Conservation (phyloP, 352 stramenopile genomes). For the Phytophthora hybrid region DNA sequence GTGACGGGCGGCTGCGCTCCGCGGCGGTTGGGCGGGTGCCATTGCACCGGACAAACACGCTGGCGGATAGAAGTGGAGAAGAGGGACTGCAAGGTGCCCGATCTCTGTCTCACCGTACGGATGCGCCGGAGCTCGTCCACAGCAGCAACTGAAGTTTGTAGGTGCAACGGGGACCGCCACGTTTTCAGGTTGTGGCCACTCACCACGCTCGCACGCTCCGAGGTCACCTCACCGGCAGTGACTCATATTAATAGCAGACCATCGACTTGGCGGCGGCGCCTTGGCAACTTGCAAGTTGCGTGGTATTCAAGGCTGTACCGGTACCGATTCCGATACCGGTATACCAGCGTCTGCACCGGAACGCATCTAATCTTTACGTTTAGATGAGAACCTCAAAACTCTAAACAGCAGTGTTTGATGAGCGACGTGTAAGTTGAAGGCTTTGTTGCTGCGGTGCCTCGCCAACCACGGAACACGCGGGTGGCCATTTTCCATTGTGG, state of each 20-base stretch:
- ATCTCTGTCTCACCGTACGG: slow-evolving; percentile 32
- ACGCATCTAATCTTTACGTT: slow-evolving; percentile 23
- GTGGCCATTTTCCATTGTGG: slow-evolving; percentile 24
- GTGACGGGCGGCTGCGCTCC: slow-evolving; percentile 18
- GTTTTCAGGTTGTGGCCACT: too few species aligned
- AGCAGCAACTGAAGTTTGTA: too few species aligned
- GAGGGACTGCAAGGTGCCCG: slow-evolving; percentile 1
- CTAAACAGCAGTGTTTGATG: slow-evolving; percentile 25
- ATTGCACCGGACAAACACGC: slow-evolving; percentile 36
- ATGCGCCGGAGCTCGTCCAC: too few species aligned
- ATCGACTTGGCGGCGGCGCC: background rate
- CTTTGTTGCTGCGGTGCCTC: background rate
- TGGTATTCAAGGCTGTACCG: too few species aligned
- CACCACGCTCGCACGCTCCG: too few species aligned
- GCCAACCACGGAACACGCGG: background rate
- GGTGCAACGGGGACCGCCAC: too few species aligned
- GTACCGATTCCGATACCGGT: background rate
- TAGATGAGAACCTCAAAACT: slow-evolving; percentile 20
- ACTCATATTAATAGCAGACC: background rate
- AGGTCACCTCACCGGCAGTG: too few species aligned
- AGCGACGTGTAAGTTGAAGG: slow-evolving; percentile 1
- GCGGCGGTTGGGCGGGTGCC: slow-evolving; percentile 22
- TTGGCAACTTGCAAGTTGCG: too few species aligned
- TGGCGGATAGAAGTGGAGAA: slow-evolving; percentile 16
- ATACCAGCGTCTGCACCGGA: slow-evolving; percentile 26